These are phyloP conservation scores for Oldenlandia corymbosa DNA, from an alignment of 257 asterid species.

Conservation along the genomic window DNA sequence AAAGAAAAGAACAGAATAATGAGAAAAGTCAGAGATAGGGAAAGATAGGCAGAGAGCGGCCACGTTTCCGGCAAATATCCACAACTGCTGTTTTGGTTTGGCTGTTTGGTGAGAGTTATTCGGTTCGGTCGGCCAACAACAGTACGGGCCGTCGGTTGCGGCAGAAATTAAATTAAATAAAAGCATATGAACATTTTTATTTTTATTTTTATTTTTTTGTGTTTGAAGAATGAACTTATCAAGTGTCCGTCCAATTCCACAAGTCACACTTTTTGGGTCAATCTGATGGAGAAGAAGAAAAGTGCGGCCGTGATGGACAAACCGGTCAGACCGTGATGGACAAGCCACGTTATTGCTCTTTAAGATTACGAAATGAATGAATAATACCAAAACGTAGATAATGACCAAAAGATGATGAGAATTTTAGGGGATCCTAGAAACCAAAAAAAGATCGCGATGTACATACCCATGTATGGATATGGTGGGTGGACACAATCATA, in stretches of 20 bases:
- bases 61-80: background rate
- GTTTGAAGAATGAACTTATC: too few relatives aligned
- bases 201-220: too few relatives aligned
- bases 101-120: background rate
- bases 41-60: background rate
- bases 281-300: too few relatives aligned
- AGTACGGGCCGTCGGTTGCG: background rate
- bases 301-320: too few relatives aligned
- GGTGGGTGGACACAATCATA: too few relatives aligned
- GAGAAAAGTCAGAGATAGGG: background rate
- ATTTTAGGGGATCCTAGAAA: too few relatives aligned
- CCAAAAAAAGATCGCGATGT: too few relatives aligned
- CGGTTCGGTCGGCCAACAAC: background rate
- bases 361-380: too few relatives aligned
- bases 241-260: background rate
- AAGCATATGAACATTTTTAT: too few relatives aligned
- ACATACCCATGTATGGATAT: too few relatives aligned
- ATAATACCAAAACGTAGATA: too few relatives aligned
- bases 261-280: background rate
- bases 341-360: conserved; percentile 14
- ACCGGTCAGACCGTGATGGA: background rate
- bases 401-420: too few relatives aligned
- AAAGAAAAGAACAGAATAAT: background rate
- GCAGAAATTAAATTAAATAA: background rate
- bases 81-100: background rate